These are phyloP conservation scores for Pichia thaimueangensis DNA, from an alignment of 805 yeast species.

Conservation along the genomic window DNA sequence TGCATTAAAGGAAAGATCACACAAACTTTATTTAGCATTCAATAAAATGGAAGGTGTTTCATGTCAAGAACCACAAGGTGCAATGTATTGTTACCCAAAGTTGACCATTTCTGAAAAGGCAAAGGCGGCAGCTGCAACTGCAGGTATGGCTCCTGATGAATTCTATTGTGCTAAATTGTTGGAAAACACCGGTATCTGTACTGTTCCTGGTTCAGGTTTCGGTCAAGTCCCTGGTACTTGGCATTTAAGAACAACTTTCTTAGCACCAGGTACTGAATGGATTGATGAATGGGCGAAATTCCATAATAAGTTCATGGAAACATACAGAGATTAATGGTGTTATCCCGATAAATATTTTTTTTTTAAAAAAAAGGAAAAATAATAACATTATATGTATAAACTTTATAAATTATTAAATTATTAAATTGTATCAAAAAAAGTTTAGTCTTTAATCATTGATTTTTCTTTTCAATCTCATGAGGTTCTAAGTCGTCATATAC, in stretches of 20 bases:
- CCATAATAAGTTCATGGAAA: constrained; percentile 63
- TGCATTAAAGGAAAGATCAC: constrained; percentile 59
- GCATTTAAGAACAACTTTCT: constrained; percentile 93
- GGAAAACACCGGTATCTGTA: constrained; percentile 89
- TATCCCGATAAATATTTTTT: too few relatives aligned
- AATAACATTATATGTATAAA: too few relatives aligned
- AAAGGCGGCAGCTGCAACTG: constrained; percentile 49
- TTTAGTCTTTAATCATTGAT: too few relatives aligned
- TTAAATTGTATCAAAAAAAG: too few relatives aligned
- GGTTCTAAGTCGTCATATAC: constrained; percentile 13
- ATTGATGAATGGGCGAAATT: constrained; percentile 70
- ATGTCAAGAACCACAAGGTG: constrained; percentile 91
- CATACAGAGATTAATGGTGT: constrained; percentile 36
- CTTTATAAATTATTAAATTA: too few relatives aligned
- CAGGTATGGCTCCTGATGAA: constrained; percentile 68
- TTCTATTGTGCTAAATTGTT: constrained; percentile 80
- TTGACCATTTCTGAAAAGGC: constrained; percentile 61
- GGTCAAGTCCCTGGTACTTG: constrained; percentile 87
- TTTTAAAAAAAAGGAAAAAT: too few relatives aligned
- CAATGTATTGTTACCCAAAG: constrained; percentile 93
- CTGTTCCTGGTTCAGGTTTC: constrained; percentile 96
- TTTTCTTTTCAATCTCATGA: constrained; percentile 12
- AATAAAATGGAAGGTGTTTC: constrained; percentile 69
- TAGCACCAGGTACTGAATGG: constrained; percentile 94
- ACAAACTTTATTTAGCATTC: constrained; percentile 63